phyloP scores from a whole-genome alignment of 495 filamentous ascomycete species.

The Penicillium goetzii region DNA sequence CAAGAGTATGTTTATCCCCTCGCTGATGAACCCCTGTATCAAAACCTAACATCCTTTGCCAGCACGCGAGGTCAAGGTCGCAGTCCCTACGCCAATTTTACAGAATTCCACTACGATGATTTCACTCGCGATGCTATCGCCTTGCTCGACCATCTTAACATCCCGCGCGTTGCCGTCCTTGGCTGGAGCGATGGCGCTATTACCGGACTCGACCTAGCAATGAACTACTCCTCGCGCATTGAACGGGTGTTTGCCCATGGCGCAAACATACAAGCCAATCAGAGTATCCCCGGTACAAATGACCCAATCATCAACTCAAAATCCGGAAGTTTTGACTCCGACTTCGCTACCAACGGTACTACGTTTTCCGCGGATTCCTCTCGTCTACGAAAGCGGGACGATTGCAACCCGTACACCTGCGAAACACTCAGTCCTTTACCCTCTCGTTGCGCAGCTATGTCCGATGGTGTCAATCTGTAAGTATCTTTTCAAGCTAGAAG shows the following conservation, averaged over 20 bases:
- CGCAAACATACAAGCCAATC: not conserved
- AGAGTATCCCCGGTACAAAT: not conserved
- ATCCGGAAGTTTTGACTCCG: not conserved
- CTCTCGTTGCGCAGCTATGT: not conserved
- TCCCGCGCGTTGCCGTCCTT: not conserved
- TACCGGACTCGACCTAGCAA: not conserved
- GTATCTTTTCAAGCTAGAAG: too few species aligned
- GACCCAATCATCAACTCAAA: not conserved
- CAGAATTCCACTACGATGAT: not conserved
- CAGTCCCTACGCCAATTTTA: constrained; percentile 1
- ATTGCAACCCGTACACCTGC: not conserved
- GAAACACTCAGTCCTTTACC: not conserved
- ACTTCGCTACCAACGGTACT: not conserved
- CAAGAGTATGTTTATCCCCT: not conserved
- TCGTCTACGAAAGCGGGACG: not conserved
- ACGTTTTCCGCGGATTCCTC: not conserved
- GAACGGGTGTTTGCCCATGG: not conserved
- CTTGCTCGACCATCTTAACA: not conserved
- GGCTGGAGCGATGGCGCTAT: constrained; percentile 6
- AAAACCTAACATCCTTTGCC: not conserved
- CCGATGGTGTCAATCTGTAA: not conserved
- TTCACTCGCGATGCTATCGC: not conserved
- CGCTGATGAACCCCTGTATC: too few species aligned
- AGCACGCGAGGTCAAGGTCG: not conserved
- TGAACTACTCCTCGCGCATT: constrained; percentile 4